Base-by-base conservation (phyloP, 2,329 filamentous ascomycete species). In the Pyrenophora tritici-repentis region DNA sequence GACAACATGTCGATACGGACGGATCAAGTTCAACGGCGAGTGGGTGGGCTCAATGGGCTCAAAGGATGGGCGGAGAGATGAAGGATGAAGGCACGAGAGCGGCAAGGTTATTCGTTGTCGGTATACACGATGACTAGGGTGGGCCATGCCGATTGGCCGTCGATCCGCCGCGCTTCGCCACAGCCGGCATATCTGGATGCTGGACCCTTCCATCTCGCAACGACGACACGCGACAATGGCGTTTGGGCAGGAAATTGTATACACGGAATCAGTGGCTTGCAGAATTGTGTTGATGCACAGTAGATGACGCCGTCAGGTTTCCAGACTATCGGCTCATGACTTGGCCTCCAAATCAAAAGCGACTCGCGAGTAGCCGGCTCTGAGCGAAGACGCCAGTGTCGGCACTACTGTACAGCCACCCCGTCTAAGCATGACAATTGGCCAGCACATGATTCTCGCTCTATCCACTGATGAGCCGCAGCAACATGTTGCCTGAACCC, bases 401-500 rank as follows among this genome's bases (percentile, higher is more conserved):
- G 55, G 52, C 41, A 47, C 29, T 51, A 47, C 41, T 33, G 26
- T 49, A 47, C 47, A 53, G 48, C 51, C 41, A 63, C 58, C 65
- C 41, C 65, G 65, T 51, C 43, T 62, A 47, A 44, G 45, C 45
- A 20, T 29, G 35, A 47, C 55, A 47, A 71, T 71, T 70, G 62
- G 68, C 48, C 56, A 56, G 50, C 38, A 58, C 46, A 46, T 32
- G 37, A 53, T 48, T 50, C 41, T 47, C 16, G 34, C 42, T 55
- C 58, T 59, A 58, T 57, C 65, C 66, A 67, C 65, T 66, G 56
- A 60, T 53, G 52, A 58, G 57, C 57, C 58, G 46, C 58, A 68
- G 56, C 59, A 60, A 52, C 58, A 58, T 37, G 24, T 14, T 56
- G 53, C 59, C 56, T 66, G 61, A 54, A 50, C 58, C 55, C 52